Evolutionary conservation across 768 basidiomycete species (phyloP).

Genomic region (Tephrocybe sp.): DNA sequence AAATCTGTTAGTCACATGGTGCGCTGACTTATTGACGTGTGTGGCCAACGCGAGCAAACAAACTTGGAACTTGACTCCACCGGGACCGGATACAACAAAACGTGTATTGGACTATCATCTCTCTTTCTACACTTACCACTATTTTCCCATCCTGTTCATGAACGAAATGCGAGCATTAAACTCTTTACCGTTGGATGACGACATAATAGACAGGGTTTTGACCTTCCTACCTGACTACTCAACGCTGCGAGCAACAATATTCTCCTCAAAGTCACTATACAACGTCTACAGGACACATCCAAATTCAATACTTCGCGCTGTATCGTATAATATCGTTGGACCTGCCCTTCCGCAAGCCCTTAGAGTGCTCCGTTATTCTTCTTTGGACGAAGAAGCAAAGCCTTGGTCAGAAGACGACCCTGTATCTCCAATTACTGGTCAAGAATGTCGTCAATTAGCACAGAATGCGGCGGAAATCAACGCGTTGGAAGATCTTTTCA

Average conservation of each 20-base stretch:
- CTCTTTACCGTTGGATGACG: slow-evolving; percentile 25
- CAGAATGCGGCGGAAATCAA: slow-evolving; percentile 24
- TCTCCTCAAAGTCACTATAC: slow-evolving; percentile 30
- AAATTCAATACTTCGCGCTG: slow-evolving; percentile 27
- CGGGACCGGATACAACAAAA: too few relatives aligned
- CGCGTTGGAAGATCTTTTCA: slow-evolving; percentile 38
- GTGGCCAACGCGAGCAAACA: neutral
- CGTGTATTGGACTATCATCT: too few relatives aligned
- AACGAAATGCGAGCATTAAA: slow-evolving; percentile 15
- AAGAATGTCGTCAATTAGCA: slow-evolving; percentile 23
- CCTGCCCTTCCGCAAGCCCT: slow-evolving; percentile 30
- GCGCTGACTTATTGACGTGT: slow-evolving; percentile 1
- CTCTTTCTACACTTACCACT: neutral
- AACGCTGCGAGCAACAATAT: slow-evolving; percentile 23
- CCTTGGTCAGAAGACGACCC: slow-evolving; percentile 14
- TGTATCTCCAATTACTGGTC: slow-evolving; percentile 16
- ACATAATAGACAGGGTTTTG: slow-evolving; percentile 31
- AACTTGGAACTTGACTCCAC: slow-evolving; percentile 4
- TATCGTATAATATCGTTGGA: slow-evolving; percentile 29
- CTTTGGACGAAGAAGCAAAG: neutral
- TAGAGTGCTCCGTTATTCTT: slow-evolving; percentile 20
- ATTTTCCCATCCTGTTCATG: neutral
- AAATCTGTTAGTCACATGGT: slow-evolving; percentile 5
- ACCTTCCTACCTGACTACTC: slow-evolving; percentile 26
- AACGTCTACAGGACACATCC: slow-evolving; percentile 26